A percentile compares a stretch with the other conserved stretches of the same genome.
These are phyloP conservation scores for Alternaria panax DNA, from an alignment of 2,329 filamentous ascomycete genomes.

Conservation along the genomic window DNA sequence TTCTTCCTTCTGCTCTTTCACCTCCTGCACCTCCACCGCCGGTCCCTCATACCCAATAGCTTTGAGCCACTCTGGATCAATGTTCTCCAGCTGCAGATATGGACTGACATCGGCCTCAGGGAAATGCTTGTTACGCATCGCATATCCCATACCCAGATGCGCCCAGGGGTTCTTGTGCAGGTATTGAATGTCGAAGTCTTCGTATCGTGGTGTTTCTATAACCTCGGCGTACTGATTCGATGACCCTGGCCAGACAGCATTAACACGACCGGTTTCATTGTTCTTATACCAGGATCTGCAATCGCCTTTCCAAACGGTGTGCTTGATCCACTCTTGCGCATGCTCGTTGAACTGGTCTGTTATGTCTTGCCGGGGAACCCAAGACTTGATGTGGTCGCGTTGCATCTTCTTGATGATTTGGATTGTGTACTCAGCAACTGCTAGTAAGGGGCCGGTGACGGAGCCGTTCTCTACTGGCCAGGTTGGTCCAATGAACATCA, in stretches of 20 bases:
- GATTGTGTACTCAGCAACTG: constrained; percentile 52
- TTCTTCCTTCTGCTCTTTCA: constrained; percentile 17
- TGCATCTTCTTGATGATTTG: constrained; percentile 57
- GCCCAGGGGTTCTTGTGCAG: constrained; percentile 53
- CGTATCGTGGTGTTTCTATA: constrained; percentile 51
- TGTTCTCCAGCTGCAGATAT: constrained; percentile 50
- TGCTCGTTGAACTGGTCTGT: constrained; percentile 56
- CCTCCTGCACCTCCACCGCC: constrained; percentile 23
- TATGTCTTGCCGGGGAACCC: constrained; percentile 51
- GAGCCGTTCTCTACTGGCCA: constrained; percentile 57
- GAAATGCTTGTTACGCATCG: constrained; percentile 30
- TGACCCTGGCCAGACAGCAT: constrained; percentile 59
- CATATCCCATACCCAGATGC: constrained; percentile 53
- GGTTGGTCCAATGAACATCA: constrained; percentile 53
- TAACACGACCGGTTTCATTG: constrained; percentile 46
- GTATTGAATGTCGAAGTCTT: constrained; percentile 55
- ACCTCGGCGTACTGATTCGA: constrained; percentile 58
- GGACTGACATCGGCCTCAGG: constrained; percentile 47
- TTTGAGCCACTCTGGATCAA: constrained; percentile 54
- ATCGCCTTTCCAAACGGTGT: constrained; percentile 58
- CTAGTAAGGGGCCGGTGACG: constrained; percentile 52
- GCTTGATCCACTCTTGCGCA: constrained; percentile 57
- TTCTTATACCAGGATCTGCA: constrained; percentile 59
- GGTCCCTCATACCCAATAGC: constrained; percentile 35
- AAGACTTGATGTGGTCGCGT: constrained; percentile 54